Conservation (phyloP, 2,329 filamentous ascomycete species). For the Nemania sp. region DNA sequence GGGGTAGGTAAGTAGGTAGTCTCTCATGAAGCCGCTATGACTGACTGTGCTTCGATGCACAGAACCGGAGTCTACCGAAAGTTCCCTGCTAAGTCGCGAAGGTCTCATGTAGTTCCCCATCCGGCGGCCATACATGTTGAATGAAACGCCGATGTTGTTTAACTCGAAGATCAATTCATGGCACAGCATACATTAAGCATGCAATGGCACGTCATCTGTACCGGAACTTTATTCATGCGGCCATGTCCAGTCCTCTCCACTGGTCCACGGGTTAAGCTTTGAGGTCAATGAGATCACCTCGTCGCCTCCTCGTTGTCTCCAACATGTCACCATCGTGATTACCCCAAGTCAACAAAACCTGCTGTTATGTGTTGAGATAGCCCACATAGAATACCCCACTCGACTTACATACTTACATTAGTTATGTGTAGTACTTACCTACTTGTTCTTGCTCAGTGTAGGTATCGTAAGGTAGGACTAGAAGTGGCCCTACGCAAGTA, state of each 20-base stretch:
- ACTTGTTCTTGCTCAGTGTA: background rate
- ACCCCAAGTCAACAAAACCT: conserved; percentile 8
- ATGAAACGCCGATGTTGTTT: conserved; percentile 10
- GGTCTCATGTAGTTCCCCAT: conserved; percentile 23
- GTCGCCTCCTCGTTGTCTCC: background rate
- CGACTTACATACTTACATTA: background rate
- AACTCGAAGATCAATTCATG: conserved; percentile 13
- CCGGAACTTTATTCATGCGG: conserved; percentile 11
- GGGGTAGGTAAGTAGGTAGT: too few relatives aligned
- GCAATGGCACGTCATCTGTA: conserved; percentile 25
- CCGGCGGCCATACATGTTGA: conserved; percentile 3
- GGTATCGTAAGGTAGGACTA: conserved; percentile 10
- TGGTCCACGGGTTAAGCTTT: background rate
- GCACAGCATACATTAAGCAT: conserved; percentile 12
- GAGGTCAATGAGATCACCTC: background rate
- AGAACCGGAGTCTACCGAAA: conserved; percentile 43
- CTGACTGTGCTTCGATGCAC: conserved; percentile 43
- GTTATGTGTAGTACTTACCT: background rate
- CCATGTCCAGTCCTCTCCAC: background rate
- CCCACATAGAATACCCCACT: background rate
- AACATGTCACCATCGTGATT: conserved; percentile 2
- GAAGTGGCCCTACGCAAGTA: conserved; percentile 27
- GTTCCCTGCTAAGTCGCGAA: conserved; percentile 2
- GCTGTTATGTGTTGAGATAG: conserved; percentile 4
- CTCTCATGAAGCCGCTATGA: conserved; percentile 30